phyloP scores from a whole-genome alignment of 1,284 basidiomycete genomes.

The Tylopilus sp. region DNA sequence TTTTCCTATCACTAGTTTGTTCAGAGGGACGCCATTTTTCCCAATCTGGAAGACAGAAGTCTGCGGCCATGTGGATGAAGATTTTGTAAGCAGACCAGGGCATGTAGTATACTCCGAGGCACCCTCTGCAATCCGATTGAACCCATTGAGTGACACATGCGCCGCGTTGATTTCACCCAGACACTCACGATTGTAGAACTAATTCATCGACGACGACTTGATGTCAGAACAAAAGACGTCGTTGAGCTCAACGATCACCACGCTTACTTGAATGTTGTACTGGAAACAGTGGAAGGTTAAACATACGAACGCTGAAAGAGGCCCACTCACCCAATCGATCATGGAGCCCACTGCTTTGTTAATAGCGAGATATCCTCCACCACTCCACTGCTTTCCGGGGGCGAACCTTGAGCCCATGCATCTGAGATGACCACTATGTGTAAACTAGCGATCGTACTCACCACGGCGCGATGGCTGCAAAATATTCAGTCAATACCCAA shows the following conservation, averaged over 20 bases:
- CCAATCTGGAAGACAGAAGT: constrained; percentile 69
- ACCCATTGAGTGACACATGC: not conserved
- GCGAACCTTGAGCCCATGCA: constrained; percentile 34
- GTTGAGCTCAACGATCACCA: not conserved
- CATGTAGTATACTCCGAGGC: constrained; percentile 58
- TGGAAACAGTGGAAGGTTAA: constrained; percentile 5
- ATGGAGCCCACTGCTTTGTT: constrained; percentile 64
- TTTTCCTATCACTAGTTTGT: constrained; percentile 73
- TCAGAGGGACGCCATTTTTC: constrained; percentile 59
- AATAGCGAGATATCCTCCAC: constrained; percentile 67
- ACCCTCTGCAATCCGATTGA: constrained; percentile 49
- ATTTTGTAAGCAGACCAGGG: constrained; percentile 52
- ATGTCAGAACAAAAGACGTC: constrained; percentile 6
- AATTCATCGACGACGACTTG: not conserved
- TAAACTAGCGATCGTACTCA: constrained; percentile 12
- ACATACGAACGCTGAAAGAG: not conserved
- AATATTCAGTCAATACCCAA: constrained; percentile 12
- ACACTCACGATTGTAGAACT: constrained; percentile 74
- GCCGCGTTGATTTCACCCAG: not conserved
- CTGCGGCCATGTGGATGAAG: constrained; percentile 52
- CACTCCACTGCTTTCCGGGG: constrained; percentile 33
- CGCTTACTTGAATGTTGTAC: constrained; percentile 60
- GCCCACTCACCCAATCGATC: constrained; percentile 60
- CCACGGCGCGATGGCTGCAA: constrained; percentile 42
- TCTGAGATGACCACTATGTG: not conserved